Evolutionary conservation across 768 basidiomycete genomes (phyloP).

Genomic region (Tubosaeta sp.): DNA sequence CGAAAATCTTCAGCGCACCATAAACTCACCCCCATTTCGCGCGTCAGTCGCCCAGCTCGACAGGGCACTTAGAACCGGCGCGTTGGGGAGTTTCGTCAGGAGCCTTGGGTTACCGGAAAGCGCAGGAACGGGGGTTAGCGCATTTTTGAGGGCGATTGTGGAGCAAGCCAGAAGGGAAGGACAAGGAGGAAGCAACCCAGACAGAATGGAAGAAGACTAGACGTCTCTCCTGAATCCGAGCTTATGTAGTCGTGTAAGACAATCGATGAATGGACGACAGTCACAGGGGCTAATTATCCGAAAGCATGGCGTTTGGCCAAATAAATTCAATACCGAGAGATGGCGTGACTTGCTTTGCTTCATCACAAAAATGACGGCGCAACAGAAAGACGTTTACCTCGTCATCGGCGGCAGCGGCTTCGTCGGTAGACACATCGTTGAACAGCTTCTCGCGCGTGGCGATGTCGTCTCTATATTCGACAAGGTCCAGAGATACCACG

Average conservation of each 20-base stretch:
- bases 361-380: constrained; percentile 14
- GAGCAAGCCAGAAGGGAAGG: constrained; percentile 63
- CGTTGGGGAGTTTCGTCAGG: constrained; percentile 70
- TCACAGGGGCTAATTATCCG: neutral
- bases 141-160: constrained; percentile 77
- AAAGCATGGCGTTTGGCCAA: too few species aligned
- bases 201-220: constrained; percentile 78
- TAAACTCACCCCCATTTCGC: constrained; percentile 82
- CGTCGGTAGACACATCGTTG: constrained; percentile 86
- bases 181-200: constrained; percentile 15
- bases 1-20: constrained; percentile 68
- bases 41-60: constrained; percentile 77
- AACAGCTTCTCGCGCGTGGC: constrained; percentile 72
- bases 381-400: constrained; percentile 64
- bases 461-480: constrained; percentile 86
- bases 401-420: constrained; percentile 96
- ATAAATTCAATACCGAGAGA: neutral
- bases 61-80: constrained; percentile 77
- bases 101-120: constrained; percentile 80
- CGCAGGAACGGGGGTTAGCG: constrained; percentile 71
- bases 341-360: constrained; percentile 9
- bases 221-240: neutral
- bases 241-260: too few species aligned
- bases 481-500: constrained; percentile 85
- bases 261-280: too few species aligned